Evolutionary conservation across 306 rosid species (phyloP), one percentile per base, ranked within the genome.

Genomic region (Malus sylvestris): DNA sequence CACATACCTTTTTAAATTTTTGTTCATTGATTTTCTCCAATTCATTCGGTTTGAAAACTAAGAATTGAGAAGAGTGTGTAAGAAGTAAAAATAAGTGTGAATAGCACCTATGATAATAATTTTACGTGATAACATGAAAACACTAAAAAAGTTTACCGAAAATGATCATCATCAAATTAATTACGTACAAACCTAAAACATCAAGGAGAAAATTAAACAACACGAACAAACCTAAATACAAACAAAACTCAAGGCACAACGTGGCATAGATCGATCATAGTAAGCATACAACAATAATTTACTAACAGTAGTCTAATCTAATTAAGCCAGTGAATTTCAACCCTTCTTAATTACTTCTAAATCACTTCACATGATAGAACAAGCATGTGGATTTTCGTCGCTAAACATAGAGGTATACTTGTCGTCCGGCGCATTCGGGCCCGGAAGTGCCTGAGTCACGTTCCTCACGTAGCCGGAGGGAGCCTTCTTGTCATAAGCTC

Each of bases 381-480:
- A 94, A 67, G 96, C 91, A 83, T 94, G 79, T 1, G 98, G 97
- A 69, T 94, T 94, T 68, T 94, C 98, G 75, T 94, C 97, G 70
- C 97, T 94, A 73, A 94, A 94, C 85, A 94, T 79, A 4, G 87
- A 5, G 12, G 82, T 57, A 79, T 86, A 70, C 55, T 89, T 82
- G 80, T 94, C 97, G 40, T 91, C 93, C 0, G 88, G 70, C 3
- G 90, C 94, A 68, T 87, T 83, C 1, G 88, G 90, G 67, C 40
- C 65, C 0, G 96, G 83, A 1, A 79, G 80, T 2, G 97, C 93
- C 76, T 85, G 94, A 51, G 55, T 84, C 2, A 83, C 81, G 57
- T 85, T 91, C 75, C 81, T 90, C 10, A 94, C 98, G 75, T 72
- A 92, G 4, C 98, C 98, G 3, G 98, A 71, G 0, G 98, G 98